These are phyloP conservation scores for Clonostachys sp. DNA, from an alignment of 2,329 filamentous ascomycete species.

Conservation along the genomic window DNA sequence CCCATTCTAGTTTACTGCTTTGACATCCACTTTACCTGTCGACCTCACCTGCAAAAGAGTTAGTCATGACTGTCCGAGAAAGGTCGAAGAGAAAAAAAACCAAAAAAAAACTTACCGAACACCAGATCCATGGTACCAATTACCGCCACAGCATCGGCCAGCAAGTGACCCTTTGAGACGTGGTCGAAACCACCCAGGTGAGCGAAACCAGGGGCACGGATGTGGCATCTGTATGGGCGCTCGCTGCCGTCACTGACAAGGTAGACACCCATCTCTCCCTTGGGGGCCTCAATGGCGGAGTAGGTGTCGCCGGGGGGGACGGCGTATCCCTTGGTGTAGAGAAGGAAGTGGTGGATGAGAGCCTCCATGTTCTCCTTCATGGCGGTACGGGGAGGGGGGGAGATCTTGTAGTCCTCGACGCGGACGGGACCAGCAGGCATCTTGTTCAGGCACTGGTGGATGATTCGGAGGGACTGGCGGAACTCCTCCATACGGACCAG, in stretches of 20 bases:
- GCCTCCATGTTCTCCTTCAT: conserved; percentile 99
- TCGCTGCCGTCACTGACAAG: conserved; percentile 95
- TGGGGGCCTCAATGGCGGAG: conserved; percentile 96
- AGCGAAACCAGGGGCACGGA: conserved; percentile 93
- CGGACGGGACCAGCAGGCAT: conserved; percentile 94
- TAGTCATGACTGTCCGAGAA: conserved; percentile 13
- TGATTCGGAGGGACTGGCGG: conserved; percentile 95
- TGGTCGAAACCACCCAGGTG: conserved; percentile 95
- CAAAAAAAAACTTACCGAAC: conserved; percentile 59
- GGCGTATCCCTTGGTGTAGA: conserved; percentile 97
- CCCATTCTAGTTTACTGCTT: conserved; percentile 20
- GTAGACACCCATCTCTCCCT: conserved; percentile 99
- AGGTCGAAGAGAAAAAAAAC: background rate
- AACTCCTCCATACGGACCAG: conserved; percentile 99
- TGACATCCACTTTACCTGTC: conserved; percentile 41
- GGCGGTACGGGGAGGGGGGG: conserved; percentile 87
- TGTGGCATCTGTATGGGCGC: conserved; percentile 95
- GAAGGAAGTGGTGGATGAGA: conserved; percentile 96
- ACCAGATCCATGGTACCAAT: conserved; percentile 89
- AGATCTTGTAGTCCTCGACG: conserved; percentile 98
- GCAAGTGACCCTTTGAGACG: conserved; percentile 82
- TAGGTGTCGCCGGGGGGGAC: conserved; percentile 98
- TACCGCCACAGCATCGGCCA: conserved; percentile 95
- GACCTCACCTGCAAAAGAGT: conserved; percentile 49
- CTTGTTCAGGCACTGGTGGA: conserved; percentile 98